These are phyloP conservation scores for Neurospora sp. DNA, from an alignment of 495 filamentous ascomycete genomes.

Conservation along the genomic window DNA sequence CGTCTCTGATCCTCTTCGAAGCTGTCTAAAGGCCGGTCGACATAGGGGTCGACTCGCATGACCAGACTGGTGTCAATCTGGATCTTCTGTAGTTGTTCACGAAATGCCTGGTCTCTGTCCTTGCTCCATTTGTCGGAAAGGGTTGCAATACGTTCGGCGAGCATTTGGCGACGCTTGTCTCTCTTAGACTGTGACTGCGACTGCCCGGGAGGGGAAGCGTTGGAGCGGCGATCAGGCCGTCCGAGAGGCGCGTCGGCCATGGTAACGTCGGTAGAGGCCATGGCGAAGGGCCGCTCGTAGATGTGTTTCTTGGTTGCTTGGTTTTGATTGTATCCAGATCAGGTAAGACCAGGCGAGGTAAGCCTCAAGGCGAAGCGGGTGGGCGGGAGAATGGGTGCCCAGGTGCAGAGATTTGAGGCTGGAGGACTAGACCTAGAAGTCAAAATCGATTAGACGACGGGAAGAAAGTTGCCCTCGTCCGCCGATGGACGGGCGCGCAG, in stretches of 20 bases:
- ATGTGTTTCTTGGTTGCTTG: not conserved
- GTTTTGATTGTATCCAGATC: not conserved
- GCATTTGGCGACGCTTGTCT: constrained; percentile 73
- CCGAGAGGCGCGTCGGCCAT: constrained; percentile 15
- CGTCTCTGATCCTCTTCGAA: constrained; percentile 55
- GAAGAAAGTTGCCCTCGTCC: not conserved
- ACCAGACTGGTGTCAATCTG: constrained; percentile 86
- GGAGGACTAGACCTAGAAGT: not conserved
- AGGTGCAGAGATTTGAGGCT: not conserved
- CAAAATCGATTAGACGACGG: not conserved
- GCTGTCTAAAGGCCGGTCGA: constrained; percentile 60
- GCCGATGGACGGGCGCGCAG: not conserved
- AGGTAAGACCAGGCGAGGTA: not conserved
- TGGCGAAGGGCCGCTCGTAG: constrained; percentile 4
- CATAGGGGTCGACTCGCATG: constrained; percentile 69
- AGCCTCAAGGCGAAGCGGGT: not conserved
- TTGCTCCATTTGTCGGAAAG: constrained; percentile 66
- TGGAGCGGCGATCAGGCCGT: constrained; percentile 17
- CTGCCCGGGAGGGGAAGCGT: constrained; percentile 21
- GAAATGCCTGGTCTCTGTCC: constrained; percentile 75
- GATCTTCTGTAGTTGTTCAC: constrained; percentile 76
- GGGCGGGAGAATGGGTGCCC: not conserved
- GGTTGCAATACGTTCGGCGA: constrained; percentile 63
- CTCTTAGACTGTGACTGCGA: constrained; percentile 56
- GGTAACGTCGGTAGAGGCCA: constrained; percentile 22